Evolutionary conservation across 2,329 filamentous ascomycete species (phyloP).

Genomic region (Cryoendolithus antarcticus): DNA sequence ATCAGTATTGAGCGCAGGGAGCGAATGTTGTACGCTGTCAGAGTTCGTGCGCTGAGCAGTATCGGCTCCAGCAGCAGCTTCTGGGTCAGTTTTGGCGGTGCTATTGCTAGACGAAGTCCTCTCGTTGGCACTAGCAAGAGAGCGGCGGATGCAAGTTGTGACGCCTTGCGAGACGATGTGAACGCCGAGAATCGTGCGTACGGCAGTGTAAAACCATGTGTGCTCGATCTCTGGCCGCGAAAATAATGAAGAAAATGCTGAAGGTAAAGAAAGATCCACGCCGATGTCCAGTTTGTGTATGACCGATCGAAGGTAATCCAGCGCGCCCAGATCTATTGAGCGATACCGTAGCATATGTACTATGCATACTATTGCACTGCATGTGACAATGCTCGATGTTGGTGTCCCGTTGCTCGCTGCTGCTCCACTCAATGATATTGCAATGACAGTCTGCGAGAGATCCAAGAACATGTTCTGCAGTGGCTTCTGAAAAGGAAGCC

Average conservation of each 20-base stretch:
- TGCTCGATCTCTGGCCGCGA: constrained; percentile 15
- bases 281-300: constrained; percentile 23
- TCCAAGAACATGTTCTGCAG: constrained; percentile 82
- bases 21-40: constrained; percentile 15
- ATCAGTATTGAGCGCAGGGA: constrained; percentile 27
- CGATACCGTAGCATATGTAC: constrained; percentile 43
- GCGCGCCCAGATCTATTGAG: constrained; percentile 26
- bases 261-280: constrained; percentile 18
- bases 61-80: constrained; percentile 16
- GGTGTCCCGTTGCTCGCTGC: constrained; percentile 56
- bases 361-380: constrained; percentile 52
- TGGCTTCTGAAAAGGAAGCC: constrained; percentile 78
- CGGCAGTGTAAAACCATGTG: constrained; percentile 19
- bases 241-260: constrained; percentile 19
- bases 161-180: constrained; percentile 26
- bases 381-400: constrained; percentile 59
- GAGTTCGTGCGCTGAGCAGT: constrained; percentile 4
- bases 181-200: constrained; percentile 23
- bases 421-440: constrained; percentile 76
- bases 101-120: constrained; percentile 16
- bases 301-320: constrained; percentile 26
- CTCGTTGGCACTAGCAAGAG: constrained; percentile 24
- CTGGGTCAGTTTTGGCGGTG: constrained; percentile 20
- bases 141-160: constrained; percentile 23
- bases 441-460: constrained; percentile 84